Percentiles rank a stretch among this genome's conserved stretches.
These are phyloP conservation scores for Fusarium temperatum DNA, from an alignment of 2,329 filamentous ascomycete genomes.

Conservation along the genomic window DNA sequence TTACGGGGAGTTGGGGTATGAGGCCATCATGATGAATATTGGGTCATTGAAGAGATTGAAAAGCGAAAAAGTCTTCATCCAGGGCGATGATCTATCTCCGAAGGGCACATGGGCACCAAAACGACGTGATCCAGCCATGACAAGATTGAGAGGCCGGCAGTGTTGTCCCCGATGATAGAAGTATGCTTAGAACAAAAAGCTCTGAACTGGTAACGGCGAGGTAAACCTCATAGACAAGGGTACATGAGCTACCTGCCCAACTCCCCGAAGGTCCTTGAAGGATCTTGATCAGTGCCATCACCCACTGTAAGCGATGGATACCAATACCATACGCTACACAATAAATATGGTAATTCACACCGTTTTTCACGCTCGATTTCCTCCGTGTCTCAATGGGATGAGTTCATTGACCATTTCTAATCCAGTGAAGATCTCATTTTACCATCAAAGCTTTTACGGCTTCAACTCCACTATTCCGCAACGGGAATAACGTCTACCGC, in stretches of 20 bases:
- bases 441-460: conserved; percentile 5
- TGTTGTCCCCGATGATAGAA: conserved; percentile 20
- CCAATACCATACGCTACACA: background rate
- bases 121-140: background rate
- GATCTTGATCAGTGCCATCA: background rate
- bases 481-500: conserved; percentile 20
- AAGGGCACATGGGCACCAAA: background rate
- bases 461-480: conserved; percentile 15
- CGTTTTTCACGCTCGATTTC: background rate
- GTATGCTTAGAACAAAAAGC: conserved; percentile 17
- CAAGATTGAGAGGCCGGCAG: background rate
- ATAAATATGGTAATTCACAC: background rate
- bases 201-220: background rate
- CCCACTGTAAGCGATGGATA: background rate
- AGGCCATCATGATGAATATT: conserved; percentile 19
- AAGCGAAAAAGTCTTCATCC: no score
- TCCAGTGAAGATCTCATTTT: conserved; percentile 23
- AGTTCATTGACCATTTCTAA: conserved; percentile 13
- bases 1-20: conserved; percentile 28
- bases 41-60: background rate
- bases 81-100: background rate
- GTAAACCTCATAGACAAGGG: background rate
- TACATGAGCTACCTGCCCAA: background rate
- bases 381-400: background rate
- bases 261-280: conserved; percentile 26